Conservation (phyloP, 2,329 filamentous ascomycete species). For the Chaetomiaceae sp. region DNA sequence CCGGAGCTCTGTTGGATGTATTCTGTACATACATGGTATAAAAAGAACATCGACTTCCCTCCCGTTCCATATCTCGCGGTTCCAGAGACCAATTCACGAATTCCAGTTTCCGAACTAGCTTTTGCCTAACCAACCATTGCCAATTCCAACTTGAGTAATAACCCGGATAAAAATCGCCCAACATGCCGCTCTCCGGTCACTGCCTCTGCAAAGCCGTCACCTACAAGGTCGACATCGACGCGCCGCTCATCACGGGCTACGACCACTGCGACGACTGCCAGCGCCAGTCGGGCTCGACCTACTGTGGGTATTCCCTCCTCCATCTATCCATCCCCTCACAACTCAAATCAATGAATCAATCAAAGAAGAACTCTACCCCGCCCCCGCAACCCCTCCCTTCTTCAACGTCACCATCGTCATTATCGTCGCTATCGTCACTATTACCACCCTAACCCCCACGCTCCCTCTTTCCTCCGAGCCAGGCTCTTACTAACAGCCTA, state of each 20-base stretch:
- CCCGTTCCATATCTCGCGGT: neutral
- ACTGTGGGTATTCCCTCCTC: conserved; percentile 40
- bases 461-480: too few species aligned
- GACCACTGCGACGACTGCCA: conserved; percentile 73
- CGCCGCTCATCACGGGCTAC: conserved; percentile 55
- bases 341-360: too few species aligned
- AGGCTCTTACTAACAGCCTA: too few species aligned
- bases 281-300: conserved; percentile 64
- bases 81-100: too few species aligned
- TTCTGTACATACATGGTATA: neutral
- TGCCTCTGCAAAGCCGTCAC: conserved; percentile 69
- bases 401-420: too few species aligned
- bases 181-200: conserved; percentile 64
- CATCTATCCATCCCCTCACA: neutral
- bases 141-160: too few species aligned
- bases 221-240: conserved; percentile 56
- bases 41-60: neutral
- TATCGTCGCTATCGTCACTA: too few species aligned
- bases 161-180: conserved; percentile 33
- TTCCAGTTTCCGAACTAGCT: neutral
- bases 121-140: neutral
- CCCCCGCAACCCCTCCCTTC: too few species aligned
- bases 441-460: too few species aligned
- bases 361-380: too few species aligned
- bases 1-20: too few species aligned